Evolutionary conservation across 768 basidiomycete genomes (phyloP).

Genomic region (Suillus occidentalis): DNA sequence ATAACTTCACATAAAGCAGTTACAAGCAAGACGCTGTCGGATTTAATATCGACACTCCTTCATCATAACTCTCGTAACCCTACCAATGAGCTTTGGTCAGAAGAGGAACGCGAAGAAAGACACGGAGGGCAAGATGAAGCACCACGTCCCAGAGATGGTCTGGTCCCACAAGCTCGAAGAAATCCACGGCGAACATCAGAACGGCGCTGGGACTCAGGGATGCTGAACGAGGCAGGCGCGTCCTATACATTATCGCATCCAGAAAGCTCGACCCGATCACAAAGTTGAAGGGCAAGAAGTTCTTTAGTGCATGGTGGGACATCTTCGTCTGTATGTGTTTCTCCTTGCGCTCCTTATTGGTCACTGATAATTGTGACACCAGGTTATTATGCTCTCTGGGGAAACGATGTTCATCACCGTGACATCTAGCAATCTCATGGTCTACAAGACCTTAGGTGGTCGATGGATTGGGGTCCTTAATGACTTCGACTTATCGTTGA

Average conservation of each 20-base stretch:
- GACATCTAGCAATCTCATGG: background rate
- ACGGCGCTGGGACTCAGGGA: background rate
- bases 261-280: background rate
- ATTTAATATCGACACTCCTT: background rate
- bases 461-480: background rate
- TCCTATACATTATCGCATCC: background rate
- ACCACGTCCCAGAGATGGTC: constrained; percentile 2
- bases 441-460: background rate
- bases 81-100: background rate
- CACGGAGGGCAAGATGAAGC: background rate
- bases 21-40: background rate
- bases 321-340: constrained; percentile 2
- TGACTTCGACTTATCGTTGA: constrained; percentile 8
- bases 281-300: background rate
- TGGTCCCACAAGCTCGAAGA: background rate
- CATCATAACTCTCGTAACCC: background rate
- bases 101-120: background rate
- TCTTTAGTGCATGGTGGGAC: constrained; percentile 5
- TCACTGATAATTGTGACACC: background rate
- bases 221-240: background rate
- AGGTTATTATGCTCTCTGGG: constrained; percentile 10
- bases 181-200: background rate
- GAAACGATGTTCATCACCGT: background rate
- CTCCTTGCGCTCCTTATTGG: too few relatives aligned
- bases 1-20: background rate